Evolutionary conservation across 169 alveolate species (phyloP).

Genomic region (Amoebophrya sp.): DNA sequence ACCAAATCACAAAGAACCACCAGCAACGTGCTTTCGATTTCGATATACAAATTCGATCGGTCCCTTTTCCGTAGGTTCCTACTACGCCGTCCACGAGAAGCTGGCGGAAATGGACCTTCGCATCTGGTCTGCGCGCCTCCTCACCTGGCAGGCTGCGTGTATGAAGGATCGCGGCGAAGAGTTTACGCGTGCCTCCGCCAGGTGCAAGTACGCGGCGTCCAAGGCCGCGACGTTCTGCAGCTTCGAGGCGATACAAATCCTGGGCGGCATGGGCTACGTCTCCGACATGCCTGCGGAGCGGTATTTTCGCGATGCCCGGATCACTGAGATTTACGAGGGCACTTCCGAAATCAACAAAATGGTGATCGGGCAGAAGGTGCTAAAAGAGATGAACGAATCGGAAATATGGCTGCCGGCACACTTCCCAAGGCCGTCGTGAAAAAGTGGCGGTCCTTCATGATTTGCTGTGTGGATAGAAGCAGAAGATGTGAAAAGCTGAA

Average conservation of each 20-base stretch:
- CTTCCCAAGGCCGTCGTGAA: not conserved
- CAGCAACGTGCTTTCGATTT: too few species aligned
- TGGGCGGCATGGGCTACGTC: constrained; percentile 1
- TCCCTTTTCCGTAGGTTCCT: not conserved
- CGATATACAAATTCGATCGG: not conserved
- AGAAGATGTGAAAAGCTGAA: too few species aligned
- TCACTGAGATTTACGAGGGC: not conserved
- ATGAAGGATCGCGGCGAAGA: not conserved
- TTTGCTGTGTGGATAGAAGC: too few species aligned
- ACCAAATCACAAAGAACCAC: too few species aligned
- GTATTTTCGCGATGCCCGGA: not conserved
- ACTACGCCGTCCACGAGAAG: not conserved
- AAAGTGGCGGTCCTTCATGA: too few species aligned
- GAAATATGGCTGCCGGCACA: not conserved
- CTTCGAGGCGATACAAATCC: not conserved
- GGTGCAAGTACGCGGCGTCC: not conserved
- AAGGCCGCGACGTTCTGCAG: not conserved
- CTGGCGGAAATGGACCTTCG: not conserved
- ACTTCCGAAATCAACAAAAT: not conserved
- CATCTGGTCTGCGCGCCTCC: not conserved
- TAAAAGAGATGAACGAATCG: not conserved
- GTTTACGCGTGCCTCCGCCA: not conserved
- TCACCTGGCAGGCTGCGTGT: not conserved
- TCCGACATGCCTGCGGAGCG: not conserved
- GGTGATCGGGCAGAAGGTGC: not conserved